phyloP scores from a whole-genome alignment of 495 filamentous ascomycete genomes.

The Neurospora sublineolata region DNA sequence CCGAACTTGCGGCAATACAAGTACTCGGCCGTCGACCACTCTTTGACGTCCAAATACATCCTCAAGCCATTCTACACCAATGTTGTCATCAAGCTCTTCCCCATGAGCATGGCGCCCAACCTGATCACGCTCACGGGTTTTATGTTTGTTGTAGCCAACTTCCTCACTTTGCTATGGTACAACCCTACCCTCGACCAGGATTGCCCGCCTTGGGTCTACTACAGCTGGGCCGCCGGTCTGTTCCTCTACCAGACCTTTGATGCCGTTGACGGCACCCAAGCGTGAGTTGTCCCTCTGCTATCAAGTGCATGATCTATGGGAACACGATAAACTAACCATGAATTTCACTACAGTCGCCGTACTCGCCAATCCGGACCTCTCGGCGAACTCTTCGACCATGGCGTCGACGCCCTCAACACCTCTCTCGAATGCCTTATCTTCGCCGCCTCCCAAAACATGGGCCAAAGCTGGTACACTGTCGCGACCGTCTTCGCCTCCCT shows the following conservation, averaged over 20 bases:
- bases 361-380: slow-evolving; percentile 87
- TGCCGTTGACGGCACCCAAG: slow-evolving; percentile 89
- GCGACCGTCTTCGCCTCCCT: slow-evolving; percentile 61
- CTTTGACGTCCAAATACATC: slow-evolving; percentile 75
- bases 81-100: slow-evolving; percentile 85
- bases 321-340: not conserved
- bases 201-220: slow-evolving; percentile 91
- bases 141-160: slow-evolving; percentile 79
- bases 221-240: slow-evolving; percentile 74
- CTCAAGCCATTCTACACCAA: slow-evolving; percentile 97
- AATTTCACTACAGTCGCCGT: slow-evolving; percentile 47
- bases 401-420: slow-evolving; percentile 94
- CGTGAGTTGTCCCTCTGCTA: slow-evolving; percentile 41
- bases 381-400: slow-evolving; percentile 95
- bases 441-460: slow-evolving; percentile 79
- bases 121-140: slow-evolving; percentile 86
- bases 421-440: slow-evolving; percentile 89
- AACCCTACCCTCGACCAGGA: slow-evolving; percentile 88
- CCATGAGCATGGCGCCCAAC: slow-evolving; percentile 84
- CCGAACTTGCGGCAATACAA: slow-evolving; percentile 83
- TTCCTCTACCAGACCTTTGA: slow-evolving; percentile 98
- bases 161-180: slow-evolving; percentile 91
- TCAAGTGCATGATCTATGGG: not conserved
- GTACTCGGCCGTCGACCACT: slow-evolving; percentile 84
- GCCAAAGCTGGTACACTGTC: slow-evolving; percentile 84